phyloP scores from a whole-genome alignment of 2,329 filamentous ascomycete species.

The Colletotrichum noveboracense region DNA sequence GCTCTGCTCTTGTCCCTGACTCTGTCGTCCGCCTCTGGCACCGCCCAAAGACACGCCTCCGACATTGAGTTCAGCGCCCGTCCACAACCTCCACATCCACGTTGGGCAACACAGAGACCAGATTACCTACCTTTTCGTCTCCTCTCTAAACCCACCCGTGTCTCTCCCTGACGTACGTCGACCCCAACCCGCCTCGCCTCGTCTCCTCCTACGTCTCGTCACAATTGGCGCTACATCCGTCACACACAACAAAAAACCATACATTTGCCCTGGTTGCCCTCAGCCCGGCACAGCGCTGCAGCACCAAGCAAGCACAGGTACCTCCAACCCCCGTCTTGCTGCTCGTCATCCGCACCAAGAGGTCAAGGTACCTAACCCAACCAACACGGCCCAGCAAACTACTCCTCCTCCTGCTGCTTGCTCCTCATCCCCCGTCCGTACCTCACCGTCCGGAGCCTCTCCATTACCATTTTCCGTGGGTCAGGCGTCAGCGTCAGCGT shows the following conservation, averaged over 20 bases:
- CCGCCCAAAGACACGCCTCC: background rate
- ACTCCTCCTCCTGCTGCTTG: background rate
- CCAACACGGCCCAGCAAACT: background rate
- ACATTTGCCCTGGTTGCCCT: background rate
- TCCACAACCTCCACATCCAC: background rate
- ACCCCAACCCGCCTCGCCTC: background rate
- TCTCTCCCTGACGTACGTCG: constrained; percentile 7
- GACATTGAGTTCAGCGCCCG: background rate
- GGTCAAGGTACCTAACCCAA: background rate
- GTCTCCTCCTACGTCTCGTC: background rate
- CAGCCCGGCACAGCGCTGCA: background rate
- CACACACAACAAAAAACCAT: constrained; percentile 6
- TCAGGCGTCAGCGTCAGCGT: constrained; percentile 15
- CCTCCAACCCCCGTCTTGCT: background rate
- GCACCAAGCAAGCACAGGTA: background rate
- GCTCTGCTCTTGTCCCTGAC: background rate
- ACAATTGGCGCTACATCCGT: constrained; percentile 1
- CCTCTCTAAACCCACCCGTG: background rate
- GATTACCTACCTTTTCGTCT: background rate
- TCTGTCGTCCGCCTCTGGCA: background rate
- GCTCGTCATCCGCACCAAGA: background rate
- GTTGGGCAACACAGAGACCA: background rate
- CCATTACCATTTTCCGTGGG: constrained; percentile 16
- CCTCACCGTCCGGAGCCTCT: constrained; percentile 16
- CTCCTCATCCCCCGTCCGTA: background rate